phyloP scores from a whole-genome alignment of 306 rosid genomes.

The Acacia melanoxylon region DNA sequence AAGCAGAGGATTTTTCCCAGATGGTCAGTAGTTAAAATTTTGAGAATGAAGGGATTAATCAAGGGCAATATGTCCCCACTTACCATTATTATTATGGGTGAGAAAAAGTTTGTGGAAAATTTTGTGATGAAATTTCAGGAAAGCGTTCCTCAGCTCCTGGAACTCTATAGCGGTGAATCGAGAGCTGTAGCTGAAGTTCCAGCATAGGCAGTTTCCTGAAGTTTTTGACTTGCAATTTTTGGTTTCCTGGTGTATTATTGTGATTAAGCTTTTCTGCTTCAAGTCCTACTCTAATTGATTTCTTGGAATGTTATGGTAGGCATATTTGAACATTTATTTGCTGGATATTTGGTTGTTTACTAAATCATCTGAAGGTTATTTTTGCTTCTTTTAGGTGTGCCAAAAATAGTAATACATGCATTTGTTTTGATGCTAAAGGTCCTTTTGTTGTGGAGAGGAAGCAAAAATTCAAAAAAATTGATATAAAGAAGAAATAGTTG shows the following conservation, averaged over 20 bases:
- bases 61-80: background rate
- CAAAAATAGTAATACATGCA: background rate
- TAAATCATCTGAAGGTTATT: too few species aligned
- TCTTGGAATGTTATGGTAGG: background rate
- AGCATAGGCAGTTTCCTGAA: background rate
- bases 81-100: background rate
- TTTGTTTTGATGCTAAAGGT: background rate
- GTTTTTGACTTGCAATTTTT: background rate
- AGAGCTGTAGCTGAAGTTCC: background rate
- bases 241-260: background rate
- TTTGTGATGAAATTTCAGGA: background rate
- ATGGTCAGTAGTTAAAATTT: constrained; percentile 28
- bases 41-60: constrained; percentile 3
- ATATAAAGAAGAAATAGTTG: too few species aligned
- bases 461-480: background rate
- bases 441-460: background rate
- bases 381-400: background rate
- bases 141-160: background rate
- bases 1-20: constrained; percentile 34
- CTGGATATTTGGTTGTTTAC: background rate
- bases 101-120: background rate
- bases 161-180: background rate
- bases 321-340: background rate
- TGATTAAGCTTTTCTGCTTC: too few species aligned
- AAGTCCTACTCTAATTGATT: background rate